Percentiles rank a stretch among this genome's conserved stretches.
phyloP scores from a whole-genome alignment of 805 yeast species.

The Suhomyces sp. region DNA sequence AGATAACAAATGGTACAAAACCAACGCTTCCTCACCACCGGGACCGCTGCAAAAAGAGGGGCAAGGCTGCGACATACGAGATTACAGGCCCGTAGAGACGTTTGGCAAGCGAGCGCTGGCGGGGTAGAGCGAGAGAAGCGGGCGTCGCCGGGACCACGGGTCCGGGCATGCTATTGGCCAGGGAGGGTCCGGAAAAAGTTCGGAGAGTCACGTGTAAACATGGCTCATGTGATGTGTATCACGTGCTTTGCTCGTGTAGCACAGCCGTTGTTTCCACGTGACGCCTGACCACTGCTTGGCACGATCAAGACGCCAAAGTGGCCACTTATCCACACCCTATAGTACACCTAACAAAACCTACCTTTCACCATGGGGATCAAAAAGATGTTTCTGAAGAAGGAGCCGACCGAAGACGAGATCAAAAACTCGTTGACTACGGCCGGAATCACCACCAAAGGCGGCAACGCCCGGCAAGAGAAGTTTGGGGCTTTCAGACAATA shows the following conservation, averaged over 20 bases:
- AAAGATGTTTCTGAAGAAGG: conserved; percentile 47
- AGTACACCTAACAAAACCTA: neutral
- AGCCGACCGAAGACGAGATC: conserved; percentile 48
- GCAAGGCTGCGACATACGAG: neutral
- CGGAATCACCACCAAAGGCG: conserved; percentile 41
- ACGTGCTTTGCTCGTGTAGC: neutral
- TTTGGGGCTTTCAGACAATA: conserved; percentile 50
- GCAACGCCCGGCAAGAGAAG: conserved; percentile 39
- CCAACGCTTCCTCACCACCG: neutral
- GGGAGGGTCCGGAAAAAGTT: neutral
- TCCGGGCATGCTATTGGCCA: neutral
- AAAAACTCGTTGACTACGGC: conserved; percentile 35
- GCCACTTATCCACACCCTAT: neutral
- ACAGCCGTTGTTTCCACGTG: neutral
- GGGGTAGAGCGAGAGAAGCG: neutral
- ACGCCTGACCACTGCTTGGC: neutral
- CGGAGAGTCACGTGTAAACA: neutral
- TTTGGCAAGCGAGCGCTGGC: neutral
- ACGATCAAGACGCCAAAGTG: neutral
- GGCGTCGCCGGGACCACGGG: neutral
- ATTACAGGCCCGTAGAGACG: neutral
- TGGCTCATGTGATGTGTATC: neutral
- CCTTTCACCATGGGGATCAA: conserved; percentile 41
- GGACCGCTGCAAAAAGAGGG: neutral
- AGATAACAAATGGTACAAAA: neutral